These are phyloP conservation scores for Xylariaceae sp. DNA, from an alignment of 2,329 filamentous ascomycete species.

Conservation along the genomic window DNA sequence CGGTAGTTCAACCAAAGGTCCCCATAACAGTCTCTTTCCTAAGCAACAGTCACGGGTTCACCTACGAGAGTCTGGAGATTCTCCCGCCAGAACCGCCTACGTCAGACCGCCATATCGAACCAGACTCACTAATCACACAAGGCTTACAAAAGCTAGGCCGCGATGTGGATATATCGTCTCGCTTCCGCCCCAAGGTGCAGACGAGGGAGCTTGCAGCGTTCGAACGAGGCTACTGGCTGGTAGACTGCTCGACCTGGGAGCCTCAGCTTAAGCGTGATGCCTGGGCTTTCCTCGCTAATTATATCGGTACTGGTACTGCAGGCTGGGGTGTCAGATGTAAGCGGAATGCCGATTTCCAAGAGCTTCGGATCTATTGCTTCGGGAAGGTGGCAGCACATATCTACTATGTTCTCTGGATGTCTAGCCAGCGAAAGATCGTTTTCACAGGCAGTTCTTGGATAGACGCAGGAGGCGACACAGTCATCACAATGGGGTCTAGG, in stretches of 20 bases:
- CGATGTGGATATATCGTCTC: constrained; percentile 46
- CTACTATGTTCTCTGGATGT: constrained; percentile 69
- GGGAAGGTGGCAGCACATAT: constrained; percentile 66
- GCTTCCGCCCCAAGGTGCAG: constrained; percentile 49
- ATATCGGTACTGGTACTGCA: constrained; percentile 52
- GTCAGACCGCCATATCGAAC: constrained; percentile 39
- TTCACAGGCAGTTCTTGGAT: constrained; percentile 59
- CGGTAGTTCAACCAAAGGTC: constrained; percentile 11
- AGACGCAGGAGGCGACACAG: constrained; percentile 52
- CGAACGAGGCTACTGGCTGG: constrained; percentile 74
- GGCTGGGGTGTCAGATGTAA: constrained; percentile 64
- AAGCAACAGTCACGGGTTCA: constrained; percentile 24
- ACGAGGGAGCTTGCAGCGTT: constrained; percentile 47
- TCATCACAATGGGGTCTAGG: constrained; percentile 41
- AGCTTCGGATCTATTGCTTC: constrained; percentile 71
- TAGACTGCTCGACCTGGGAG: constrained; percentile 56
- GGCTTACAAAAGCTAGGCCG: constrained; percentile 48
- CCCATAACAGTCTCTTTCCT: constrained; percentile 24
- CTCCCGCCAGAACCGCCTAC: constrained; percentile 49
- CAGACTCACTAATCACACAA: constrained; percentile 50
- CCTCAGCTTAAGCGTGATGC: constrained; percentile 43
- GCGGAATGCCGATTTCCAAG: constrained; percentile 39
- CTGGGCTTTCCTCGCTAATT: constrained; percentile 59
- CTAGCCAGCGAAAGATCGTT: constrained; percentile 58
- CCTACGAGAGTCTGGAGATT: constrained; percentile 43